Percentiles rank a stretch among this genome's conserved stretches.
These are phyloP conservation scores for Metschnikowia peoriensis DNA, from an alignment of 805 yeast species.

Conservation along the genomic window DNA sequence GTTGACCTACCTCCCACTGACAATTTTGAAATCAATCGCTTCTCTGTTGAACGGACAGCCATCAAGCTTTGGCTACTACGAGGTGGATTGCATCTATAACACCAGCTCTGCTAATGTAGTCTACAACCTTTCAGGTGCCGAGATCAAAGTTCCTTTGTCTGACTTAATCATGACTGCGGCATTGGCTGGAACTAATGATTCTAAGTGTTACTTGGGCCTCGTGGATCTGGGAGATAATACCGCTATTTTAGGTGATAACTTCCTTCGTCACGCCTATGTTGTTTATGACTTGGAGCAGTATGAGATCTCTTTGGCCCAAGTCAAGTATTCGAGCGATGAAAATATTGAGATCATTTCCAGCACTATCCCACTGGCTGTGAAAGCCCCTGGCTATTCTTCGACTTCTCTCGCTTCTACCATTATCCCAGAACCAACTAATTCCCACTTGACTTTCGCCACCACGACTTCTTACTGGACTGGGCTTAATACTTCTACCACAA, in stretches of 20 bases:
- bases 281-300: constrained; percentile 62
- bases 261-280: constrained; percentile 60
- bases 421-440: background rate
- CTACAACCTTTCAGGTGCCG: constrained; percentile 56
- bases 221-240: constrained; percentile 27
- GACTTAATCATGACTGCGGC: constrained; percentile 22
- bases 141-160: constrained; percentile 47
- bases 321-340: constrained; percentile 22
- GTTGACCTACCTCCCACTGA: constrained; percentile 44
- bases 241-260: constrained; percentile 59
- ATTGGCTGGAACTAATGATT: background rate
- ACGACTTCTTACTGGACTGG: background rate
- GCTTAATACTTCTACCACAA: background rate
- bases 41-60: background rate
- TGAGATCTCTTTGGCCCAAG: constrained; percentile 54
- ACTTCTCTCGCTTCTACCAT: constrained; percentile 21
- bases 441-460: background rate
- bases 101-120: background rate
- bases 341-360: constrained; percentile 46
- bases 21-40: constrained; percentile 20
- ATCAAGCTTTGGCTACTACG: background rate
- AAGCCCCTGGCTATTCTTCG: constrained; percentile 44
- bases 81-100: constrained; percentile 8
- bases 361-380: constrained; percentile 48
- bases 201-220: constrained; percentile 26